Base-by-base conservation (phyloP, 306 rosid species). In the Glycyrrhiza uralensis region DNA sequence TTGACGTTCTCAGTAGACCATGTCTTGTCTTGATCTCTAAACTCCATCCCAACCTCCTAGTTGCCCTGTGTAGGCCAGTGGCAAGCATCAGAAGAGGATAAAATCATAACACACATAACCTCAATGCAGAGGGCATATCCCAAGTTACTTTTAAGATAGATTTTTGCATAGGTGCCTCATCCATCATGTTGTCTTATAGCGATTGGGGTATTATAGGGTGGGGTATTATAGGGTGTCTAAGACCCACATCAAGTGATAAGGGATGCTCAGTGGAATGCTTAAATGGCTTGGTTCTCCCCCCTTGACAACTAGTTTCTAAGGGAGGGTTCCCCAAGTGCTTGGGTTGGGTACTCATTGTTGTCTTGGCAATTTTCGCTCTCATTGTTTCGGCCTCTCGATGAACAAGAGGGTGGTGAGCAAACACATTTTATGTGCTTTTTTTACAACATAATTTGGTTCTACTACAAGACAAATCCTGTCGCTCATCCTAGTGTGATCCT, bases 301-400 rank as follows among this genome's bases (percentile, higher is more conserved):
- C n/a, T n/a, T n/a, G n/a, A n/a, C n/a, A n/a, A n/a, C n/a, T n/a
- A n/a, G n/a, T n/a, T n/a, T n/a, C n/a, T n/a, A n/a, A n/a, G n/a
- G n/a, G n/a, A n/a, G n/a, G n/a, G n/a, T n/a, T n/a, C n/a, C n/a
- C n/a, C n/a, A n/a, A n/a, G n/a, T n/a, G n/a, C n/a, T n/a, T n/a
- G n/a, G n/a, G n/a, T n/a, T n/a, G n/a, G n/a, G n/a, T n/a, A n/a
- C n/a, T n/a, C n/a, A n/a, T n/a, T n/a, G n/a, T n/a, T n/a, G n/a
- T n/a, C n/a, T n/a, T n/a, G n/a, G n/a, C n/a, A n/a, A n/a, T n/a
- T n/a, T n/a, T n/a, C n/a, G n/a, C n/a, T n/a, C n/a, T n/a, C 36
- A 46, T 32, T 76, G 56, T 56, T 33, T 33, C 6, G 41, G 51
- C 36, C 65, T 76, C 69, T 72, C 61, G 46, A 55, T 32, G 15